Evolutionary conservation across 1,284 basidiomycete species (phyloP), one percentile per base, ranked within the genome.

Genomic region (Moniliella sp.): DNA sequence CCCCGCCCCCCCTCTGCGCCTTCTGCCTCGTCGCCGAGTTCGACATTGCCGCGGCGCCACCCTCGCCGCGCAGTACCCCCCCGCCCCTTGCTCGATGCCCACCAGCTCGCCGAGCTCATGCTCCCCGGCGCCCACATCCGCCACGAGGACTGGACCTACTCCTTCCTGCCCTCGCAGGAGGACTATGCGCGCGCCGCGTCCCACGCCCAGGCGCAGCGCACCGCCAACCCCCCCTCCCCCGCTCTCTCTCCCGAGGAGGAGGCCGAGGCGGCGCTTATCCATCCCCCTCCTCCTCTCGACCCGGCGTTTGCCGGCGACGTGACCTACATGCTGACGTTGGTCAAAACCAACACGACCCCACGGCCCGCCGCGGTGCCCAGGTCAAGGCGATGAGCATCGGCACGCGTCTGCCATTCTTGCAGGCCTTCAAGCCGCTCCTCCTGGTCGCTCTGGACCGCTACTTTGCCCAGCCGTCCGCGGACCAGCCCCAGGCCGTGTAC

Each of bases 381-480:
- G 84, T 94, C 42, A 81, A 93, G 63, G 88, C 88, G 3, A 71
- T 99, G 65, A 88, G 88, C 11, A 80, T 99, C 43, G 91, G 82
- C 53, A 88, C 84, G 0, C 74, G 77, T 15, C 77, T 88, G 63
- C 84, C 91, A 0, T 94, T 80, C 62, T 83, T 99, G 38, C 82
- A 93, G 49, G 81, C 94, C 50, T 97, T 91, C 73, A 93, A 94
- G 81, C 86, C 88, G 4, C 73, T 91, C 19, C 70, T 97, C 3
- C 66, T 93, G 0, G 75, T 94, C 50, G 88, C 88, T 1, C 69
- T 99, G 18, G 84, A 94, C 57, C 82, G 93, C 62, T 97, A 94
- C 65, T 84, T 91, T 61, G 66, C 70, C 23, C 70, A 76, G 37
- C 82, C 84, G 0, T 80, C 80, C 0, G 74, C 82, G 53, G 78